Conservation (phyloP, 2,329 filamentous ascomycete species). For the Fusarium haematococcum region DNA sequence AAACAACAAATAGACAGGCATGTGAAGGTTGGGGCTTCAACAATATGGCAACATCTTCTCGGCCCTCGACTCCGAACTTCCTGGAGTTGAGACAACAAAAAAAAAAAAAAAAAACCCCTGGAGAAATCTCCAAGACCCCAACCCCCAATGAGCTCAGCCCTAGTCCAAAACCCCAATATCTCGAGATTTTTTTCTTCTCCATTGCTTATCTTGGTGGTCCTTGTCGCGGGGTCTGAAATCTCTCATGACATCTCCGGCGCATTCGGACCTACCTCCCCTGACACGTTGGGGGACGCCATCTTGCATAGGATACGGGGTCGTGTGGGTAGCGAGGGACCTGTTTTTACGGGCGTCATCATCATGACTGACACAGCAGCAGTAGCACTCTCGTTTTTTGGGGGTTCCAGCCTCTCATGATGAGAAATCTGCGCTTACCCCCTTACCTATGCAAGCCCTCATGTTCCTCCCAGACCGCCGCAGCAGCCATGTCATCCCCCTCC, state of each 20-base stretch:
- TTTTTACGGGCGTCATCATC: neutral
- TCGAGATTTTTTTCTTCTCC: neutral
- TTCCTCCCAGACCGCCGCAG: neutral
- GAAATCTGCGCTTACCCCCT: neutral
- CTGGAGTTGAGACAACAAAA: conserved; percentile 23
- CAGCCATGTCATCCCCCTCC: neutral
- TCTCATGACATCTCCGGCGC: conserved; percentile 2
- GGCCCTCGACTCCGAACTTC: neutral
- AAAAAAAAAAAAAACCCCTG: neutral
- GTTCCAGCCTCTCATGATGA: neutral
- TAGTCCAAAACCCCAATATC: conserved; percentile 31
- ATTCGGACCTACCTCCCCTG: conserved; percentile 1
- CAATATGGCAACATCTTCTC: conserved; percentile 7
- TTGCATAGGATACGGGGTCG: neutral
- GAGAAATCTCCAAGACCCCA: conserved; percentile 28
- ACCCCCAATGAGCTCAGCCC: conserved; percentile 38
- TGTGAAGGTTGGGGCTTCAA: conserved; percentile 42
- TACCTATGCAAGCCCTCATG: neutral
- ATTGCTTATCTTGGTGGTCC: neutral
- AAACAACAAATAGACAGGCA: neutral
- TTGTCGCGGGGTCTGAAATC: neutral
- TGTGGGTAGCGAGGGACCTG: neutral
- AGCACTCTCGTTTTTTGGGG: conserved; percentile 13
- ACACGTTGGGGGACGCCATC: neutral
- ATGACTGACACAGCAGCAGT: neutral